Base-by-base conservation (phyloP, 164 flowering plant genomes). In the Saururus chinensis region DNA sequence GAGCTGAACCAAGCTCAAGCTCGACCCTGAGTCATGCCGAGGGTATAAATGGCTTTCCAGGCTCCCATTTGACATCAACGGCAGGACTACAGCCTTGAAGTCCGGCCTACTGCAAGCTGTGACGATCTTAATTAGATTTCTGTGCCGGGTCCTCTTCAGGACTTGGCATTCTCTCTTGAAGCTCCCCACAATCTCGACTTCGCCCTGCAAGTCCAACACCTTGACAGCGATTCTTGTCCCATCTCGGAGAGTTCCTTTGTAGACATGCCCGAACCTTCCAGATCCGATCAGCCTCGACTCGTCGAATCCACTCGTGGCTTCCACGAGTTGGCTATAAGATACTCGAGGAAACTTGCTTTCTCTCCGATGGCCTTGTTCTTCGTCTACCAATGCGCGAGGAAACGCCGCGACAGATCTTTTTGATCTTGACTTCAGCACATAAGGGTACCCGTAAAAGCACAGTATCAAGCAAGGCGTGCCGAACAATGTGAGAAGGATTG, bases 21-120 rank as follows among this genome's bases (percentile, higher is more conserved):
- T 53, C 13, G 52, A n/a, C 30, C 56, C 69, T 1, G 60, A 45
- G 20, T 70, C 70, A 6, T 76, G 75, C 56, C 70, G 63, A 0
- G 86, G 85, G 63, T 86, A 85, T 7, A 92, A 66, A 74, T 84
- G 86, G 55, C 74, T 78, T 71, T 92, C 98, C 53, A 89, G 67
- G 85, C 88, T 89, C 45, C 98, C 98, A 60, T 92, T 92, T 0
- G 83, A 52, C 98, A 92, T 92, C 61, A 92, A 62, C 0, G 96
- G 98, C 42, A 92, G 81, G 24, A 89, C 88, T 22, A 89, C 77
- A 11, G 98, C 96, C 73, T 87, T 92, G 20, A 92, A 92, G 56
- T 84, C 92, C 10, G 88, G 89, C 69, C 70, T 80, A 61, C 88
- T 87, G 68, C 98, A 92, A 6, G 77, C 74, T 57, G 95, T 87